These are phyloP conservation scores for Citrus maxima DNA, from an alignment of 345 rosid species.

Conservation along the genomic window DNA sequence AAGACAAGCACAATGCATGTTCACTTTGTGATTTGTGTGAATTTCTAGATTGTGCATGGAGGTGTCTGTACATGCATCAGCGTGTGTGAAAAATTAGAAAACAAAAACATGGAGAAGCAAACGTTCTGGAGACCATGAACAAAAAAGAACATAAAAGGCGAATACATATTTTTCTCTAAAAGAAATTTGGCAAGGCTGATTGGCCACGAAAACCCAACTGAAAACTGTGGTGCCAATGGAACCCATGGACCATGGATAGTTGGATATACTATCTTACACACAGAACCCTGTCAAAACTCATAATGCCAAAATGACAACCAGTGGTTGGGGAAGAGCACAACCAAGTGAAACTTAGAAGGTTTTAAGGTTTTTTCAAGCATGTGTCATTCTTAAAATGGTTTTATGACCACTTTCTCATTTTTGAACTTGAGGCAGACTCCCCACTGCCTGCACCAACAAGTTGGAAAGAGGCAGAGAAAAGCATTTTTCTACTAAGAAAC, in stretches of 20 bases:
- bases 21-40: background rate
- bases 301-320: background rate
- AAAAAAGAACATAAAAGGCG: background rate
- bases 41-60: background rate
- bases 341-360: background rate
- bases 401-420: background rate
- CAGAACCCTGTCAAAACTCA: background rate
- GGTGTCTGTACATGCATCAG: background rate
- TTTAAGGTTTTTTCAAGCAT: background rate
- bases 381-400: background rate
- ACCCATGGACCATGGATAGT: background rate
- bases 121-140: background rate
- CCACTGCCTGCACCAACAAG: background rate
- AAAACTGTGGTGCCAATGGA: background rate
- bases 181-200: background rate
- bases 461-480: background rate
- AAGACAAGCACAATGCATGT: background rate
- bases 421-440: background rate
- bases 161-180: background rate
- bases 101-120: background rate
- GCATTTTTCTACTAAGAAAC: background rate
- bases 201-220: background rate
- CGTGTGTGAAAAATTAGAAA: background rate
- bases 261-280: background rate
- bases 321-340: background rate